Evolutionary conservation across 2,329 filamentous ascomycete genomes (phyloP), one percentile per base, ranked within the genome.

Genomic region (Penicillium psychrosexuale): DNA sequence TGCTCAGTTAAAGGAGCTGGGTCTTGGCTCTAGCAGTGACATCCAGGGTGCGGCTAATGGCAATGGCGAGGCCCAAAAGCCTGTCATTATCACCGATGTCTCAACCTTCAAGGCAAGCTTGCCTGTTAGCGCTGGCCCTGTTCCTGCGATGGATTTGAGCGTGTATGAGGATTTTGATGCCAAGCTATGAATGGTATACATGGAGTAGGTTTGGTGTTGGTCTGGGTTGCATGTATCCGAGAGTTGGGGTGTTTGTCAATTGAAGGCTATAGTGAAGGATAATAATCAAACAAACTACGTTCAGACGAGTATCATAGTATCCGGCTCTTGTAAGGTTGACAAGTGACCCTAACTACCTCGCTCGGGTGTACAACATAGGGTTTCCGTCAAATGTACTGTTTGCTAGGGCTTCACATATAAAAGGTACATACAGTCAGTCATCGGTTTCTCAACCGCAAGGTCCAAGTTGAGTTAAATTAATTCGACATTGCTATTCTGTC

Each of bases 141-240:
- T 81, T 58, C 84, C 92, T 0, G 83, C 89, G 30, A 86, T 83
- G 67, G 88, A 94, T 61, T 73, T 97, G 53, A 87, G 81, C 58
- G 89, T 91, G 67, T 97, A 93, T 72, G 89, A 96, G 70, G 93
- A 97, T 56, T 79, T 87, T 56, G 90, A 90, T 60, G 77, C 89
- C 13, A 97, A 97, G 77, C 80, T 97, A 54, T 93, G 72, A 81
- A 43, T 3, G 11, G 19, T 28, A 39, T 33, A 17, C 19, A 31
- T 27, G 40, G 39, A 9, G 22, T 28, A 11, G 34, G 17, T 49
- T 17, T 24, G 47, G 46, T 51, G 46, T 57, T 45, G 24, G 51
- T 31, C 15, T 43, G 42, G 47, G 38, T 17, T 55, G 48, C 50
- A 58, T 57, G 47, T 36, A 46, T 33, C 5, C 13, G 51, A 43